phyloP scores from a whole-genome alignment of 441 rosid genomes.

The Populus tomentosa region DNA sequence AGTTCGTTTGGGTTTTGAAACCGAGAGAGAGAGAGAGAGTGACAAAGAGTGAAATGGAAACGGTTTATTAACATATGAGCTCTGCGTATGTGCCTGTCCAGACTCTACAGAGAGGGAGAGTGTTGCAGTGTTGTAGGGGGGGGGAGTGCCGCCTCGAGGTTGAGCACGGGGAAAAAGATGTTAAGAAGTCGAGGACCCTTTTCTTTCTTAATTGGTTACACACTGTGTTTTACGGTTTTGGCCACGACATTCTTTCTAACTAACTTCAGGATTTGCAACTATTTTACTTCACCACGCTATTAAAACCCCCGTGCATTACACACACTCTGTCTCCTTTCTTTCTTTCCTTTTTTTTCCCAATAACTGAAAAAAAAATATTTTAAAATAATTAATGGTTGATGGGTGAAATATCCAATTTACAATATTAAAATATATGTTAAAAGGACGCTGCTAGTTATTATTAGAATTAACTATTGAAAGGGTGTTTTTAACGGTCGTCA shows the following conservation, averaged over 20 bases:
- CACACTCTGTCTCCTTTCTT: not conserved
- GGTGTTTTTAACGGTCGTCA: too few relatives aligned
- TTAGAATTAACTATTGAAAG: too few relatives aligned
- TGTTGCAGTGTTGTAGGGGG: not conserved
- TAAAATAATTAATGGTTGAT: too few relatives aligned
- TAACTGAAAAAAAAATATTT: too few relatives aligned
- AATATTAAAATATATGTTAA: too few relatives aligned
- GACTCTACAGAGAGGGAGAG: not conserved
- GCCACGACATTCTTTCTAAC: slow-evolving; percentile 10
- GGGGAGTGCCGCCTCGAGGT: slow-evolving; percentile 24
- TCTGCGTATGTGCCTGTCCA: not conserved
- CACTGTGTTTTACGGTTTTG: not conserved
- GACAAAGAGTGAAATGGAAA: not conserved
- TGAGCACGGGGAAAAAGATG: slow-evolving; percentile 13
- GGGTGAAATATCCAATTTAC: too few relatives aligned
- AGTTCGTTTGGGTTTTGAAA: slow-evolving; percentile 24
- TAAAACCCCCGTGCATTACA: not conserved
- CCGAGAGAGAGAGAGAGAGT: not conserved
- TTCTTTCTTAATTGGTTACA: not conserved
- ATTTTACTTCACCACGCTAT: not conserved
- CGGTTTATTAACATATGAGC: slow-evolving; percentile 3
- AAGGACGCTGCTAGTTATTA: too few relatives aligned
- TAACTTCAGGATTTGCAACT: not conserved
- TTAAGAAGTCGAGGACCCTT: not conserved
- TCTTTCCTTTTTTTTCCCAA: not conserved